Evolutionary conservation across 2,329 filamentous ascomycete genomes (phyloP).

Genomic region (Diplodia sapinea): DNA sequence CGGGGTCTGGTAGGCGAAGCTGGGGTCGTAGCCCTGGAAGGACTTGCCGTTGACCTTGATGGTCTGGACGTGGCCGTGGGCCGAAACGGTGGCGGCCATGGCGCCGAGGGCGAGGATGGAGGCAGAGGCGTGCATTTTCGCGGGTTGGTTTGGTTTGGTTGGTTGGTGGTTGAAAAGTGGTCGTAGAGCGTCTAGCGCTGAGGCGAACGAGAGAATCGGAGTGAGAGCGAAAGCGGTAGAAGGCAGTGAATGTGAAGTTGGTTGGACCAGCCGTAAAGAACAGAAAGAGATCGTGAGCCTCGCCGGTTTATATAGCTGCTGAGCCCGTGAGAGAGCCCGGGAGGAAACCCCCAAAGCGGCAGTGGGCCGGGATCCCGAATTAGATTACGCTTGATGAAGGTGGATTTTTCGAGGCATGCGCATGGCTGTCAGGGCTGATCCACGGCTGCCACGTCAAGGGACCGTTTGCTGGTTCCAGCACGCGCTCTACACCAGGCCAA

Average conservation of each 20-base stretch:
- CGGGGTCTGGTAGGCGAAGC: slow-evolving; percentile 41
- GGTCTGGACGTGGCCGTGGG: slow-evolving; percentile 42
- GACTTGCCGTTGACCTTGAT: slow-evolving; percentile 40
- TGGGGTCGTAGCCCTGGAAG: slow-evolving; percentile 44
- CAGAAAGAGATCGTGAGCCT: slow-evolving; percentile 17
- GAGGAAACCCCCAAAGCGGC: slow-evolving; percentile 13
- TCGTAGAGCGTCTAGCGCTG: slow-evolving; percentile 23
- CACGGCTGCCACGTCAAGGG: slow-evolving; percentile 25
- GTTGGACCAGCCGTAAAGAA: slow-evolving; percentile 30
- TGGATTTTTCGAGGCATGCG: slow-evolving; percentile 16
- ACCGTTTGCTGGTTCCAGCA: slow-evolving; percentile 24
- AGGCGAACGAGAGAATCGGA: slow-evolving; percentile 18
- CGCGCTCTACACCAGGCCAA: slow-evolving; percentile 8
- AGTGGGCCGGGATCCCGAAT: slow-evolving; percentile 17
- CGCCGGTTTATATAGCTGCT: slow-evolving; percentile 17
- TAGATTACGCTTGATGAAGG: slow-evolving; percentile 29
- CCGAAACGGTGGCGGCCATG: slow-evolving; percentile 36
- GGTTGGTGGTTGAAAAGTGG: slow-evolving; percentile 20
- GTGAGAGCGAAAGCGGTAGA: slow-evolving; percentile 21
- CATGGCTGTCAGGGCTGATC: slow-evolving; percentile 11
- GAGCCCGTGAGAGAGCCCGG: slow-evolving; percentile 14
- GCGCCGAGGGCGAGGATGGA: slow-evolving; percentile 39
- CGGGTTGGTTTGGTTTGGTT: slow-evolving; percentile 1
- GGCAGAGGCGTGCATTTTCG: slow-evolving; percentile 41
- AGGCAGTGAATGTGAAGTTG: slow-evolving; percentile 28